A percentile compares a stretch with the other conserved stretches of the same genome.
Evolutionary conservation across 192 early-diverging fungal species (phyloP).

Genomic region (Linnemannia exigua): DNA sequence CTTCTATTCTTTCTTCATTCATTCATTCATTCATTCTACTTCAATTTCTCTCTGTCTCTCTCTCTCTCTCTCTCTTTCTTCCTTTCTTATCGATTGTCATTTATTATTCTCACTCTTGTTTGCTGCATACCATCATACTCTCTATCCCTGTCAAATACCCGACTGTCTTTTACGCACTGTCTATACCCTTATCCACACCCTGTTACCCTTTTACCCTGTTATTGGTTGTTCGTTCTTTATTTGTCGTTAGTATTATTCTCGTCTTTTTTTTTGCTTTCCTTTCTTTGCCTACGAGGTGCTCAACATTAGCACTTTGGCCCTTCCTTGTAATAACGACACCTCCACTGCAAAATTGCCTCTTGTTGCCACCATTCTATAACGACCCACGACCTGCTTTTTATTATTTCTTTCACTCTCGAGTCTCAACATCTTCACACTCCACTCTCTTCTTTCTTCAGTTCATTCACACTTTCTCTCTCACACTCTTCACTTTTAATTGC

Average conservation of each 20-base stretch:
- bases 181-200: background rate
- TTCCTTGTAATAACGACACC: background rate
- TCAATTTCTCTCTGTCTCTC: background rate
- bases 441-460: background rate
- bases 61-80: background rate
- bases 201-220: background rate
- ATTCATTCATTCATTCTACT: background rate
- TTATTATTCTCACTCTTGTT: background rate
- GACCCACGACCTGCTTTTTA: background rate
- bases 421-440: background rate
- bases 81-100: background rate
- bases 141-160: background rate
- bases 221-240: background rate
- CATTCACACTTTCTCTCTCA: background rate
- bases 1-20: background rate
- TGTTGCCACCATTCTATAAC: background rate
- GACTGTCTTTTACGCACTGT: background rate
- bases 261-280: background rate
- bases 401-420: background rate
- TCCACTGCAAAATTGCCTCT: background rate
- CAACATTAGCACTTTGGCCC: background rate
- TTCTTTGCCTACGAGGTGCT: background rate
- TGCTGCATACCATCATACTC: background rate
- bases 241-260: background rate
- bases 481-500: background rate